These are phyloP conservation scores for Pezicula radicicola DNA, from an alignment of 2,329 filamentous ascomycete species.

Conservation along the genomic window DNA sequence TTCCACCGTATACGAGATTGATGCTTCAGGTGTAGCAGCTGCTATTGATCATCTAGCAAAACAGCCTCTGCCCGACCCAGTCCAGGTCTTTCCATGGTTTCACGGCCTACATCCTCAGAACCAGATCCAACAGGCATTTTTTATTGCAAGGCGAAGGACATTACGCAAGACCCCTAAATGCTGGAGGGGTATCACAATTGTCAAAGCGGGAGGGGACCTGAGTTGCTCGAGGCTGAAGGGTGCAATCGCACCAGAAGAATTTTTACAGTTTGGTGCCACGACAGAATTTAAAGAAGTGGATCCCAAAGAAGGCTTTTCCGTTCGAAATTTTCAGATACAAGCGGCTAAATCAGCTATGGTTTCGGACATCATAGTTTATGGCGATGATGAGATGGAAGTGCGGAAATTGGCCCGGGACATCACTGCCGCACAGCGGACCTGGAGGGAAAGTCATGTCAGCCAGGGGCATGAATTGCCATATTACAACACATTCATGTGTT, in stretches of 20 bases:
- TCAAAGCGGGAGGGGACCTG: constrained; percentile 86
- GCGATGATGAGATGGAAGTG: constrained; percentile 61
- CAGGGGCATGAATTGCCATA: constrained; percentile 52
- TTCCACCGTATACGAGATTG: constrained; percentile 68
- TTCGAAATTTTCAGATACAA: constrained; percentile 97
- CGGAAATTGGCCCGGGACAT: constrained; percentile 66
- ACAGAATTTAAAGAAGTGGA: constrained; percentile 73
- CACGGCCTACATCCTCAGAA: constrained; percentile 91
- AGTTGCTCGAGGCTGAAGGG: constrained; percentile 76
- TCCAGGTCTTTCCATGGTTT: constrained; percentile 92
- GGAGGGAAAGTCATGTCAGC: constrained; percentile 63
- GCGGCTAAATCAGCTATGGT: constrained; percentile 81
- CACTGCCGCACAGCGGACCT: constrained; percentile 71
- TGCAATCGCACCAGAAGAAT: constrained; percentile 77
- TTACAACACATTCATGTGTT: constrained; percentile 83
- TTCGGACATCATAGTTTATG: constrained; percentile 92
- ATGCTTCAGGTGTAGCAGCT: constrained; percentile 62
- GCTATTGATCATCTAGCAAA: constrained; percentile 74
- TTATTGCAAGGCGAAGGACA: constrained; percentile 72
- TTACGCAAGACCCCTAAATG: constrained; percentile 70
- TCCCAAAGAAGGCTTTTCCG: constrained; percentile 86
- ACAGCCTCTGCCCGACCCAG: constrained; percentile 79
- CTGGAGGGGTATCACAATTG: constrained; percentile 76
- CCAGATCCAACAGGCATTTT: constrained; percentile 85
- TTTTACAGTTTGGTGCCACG: constrained; percentile 49